These are phyloP conservation scores for Candida dajiaensis DNA, from an alignment of 805 yeast species.

Conservation along the genomic window DNA sequence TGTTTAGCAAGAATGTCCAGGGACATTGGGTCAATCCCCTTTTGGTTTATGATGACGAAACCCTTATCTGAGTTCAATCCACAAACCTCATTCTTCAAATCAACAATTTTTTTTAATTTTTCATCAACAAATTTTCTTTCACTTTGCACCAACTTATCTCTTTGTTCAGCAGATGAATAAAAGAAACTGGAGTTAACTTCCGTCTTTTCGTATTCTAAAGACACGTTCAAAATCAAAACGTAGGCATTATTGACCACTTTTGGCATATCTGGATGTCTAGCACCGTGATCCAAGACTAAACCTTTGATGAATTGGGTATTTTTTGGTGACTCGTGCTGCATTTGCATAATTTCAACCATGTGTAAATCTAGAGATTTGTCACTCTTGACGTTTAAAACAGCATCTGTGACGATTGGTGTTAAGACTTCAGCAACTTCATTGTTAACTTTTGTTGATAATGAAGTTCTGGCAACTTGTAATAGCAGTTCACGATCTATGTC, in stretches of 20 bases:
- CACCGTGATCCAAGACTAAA: slow-evolving; percentile 94
- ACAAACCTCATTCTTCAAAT: slow-evolving; percentile 88
- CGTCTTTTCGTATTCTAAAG: slow-evolving; percentile 94
- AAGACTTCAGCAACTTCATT: slow-evolving; percentile 71
- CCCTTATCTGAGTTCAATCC: slow-evolving; percentile 65
- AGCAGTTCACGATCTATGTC: slow-evolving; percentile 76
- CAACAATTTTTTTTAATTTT: slow-evolving; percentile 84
- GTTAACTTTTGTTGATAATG: slow-evolving; percentile 81
- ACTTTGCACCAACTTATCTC: slow-evolving; percentile 88
- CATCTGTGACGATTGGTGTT: slow-evolving; percentile 94
- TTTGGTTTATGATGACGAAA: slow-evolving; percentile 93
- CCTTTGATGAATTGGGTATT: slow-evolving; percentile 84
- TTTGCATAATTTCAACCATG: slow-evolving; percentile 97
- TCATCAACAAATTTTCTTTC: slow-evolving; percentile 95
- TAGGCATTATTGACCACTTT: slow-evolving; percentile 75
- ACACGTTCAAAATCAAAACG: slow-evolving; percentile 84
- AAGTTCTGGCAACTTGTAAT: slow-evolving; percentile 86
- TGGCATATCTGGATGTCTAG: slow-evolving; percentile 99
- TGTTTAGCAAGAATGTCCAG: slow-evolving; percentile 89
- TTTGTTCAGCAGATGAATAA: slow-evolving; percentile 91
- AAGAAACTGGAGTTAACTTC: slow-evolving; percentile 96
- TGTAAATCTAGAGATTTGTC: slow-evolving; percentile 72
- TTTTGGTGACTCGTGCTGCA: slow-evolving; percentile 87
- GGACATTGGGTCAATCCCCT: slow-evolving; percentile 98
- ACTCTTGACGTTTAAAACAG: slow-evolving; percentile 73